Conservation (phyloP, 768 basidiomycete genomes). For the Pisolithus orientalis region DNA sequence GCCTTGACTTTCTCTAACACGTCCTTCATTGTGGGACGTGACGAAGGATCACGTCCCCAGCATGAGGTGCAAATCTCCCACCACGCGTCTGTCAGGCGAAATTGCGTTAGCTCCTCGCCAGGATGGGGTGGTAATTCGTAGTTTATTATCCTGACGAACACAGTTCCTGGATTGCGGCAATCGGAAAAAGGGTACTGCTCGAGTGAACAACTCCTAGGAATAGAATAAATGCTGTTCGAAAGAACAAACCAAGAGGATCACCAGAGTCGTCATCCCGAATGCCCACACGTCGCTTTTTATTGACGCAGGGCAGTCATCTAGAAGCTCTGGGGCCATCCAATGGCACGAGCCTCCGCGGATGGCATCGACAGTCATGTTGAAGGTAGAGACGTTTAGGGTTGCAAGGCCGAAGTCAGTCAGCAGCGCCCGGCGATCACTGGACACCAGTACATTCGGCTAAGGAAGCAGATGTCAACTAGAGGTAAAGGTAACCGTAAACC, state of each 20-base stretch:
- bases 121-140: not conserved
- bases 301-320: not conserved
- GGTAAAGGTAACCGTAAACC: not conserved
- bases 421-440: not conserved
- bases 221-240: not conserved
- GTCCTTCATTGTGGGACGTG: not conserved
- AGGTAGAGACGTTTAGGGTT: not conserved
- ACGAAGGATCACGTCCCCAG: not conserved
- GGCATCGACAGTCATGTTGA: not conserved
- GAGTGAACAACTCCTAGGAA: not conserved
- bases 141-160: not conserved
- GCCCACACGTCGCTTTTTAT: not conserved
- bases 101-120: not conserved
- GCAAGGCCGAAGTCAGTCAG: not conserved
- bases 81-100: not conserved
- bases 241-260: not conserved
- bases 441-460: not conserved
- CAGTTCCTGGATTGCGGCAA: too few species aligned
- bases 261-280: not conserved
- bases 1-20: conserved; percentile 1
- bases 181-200: not conserved
- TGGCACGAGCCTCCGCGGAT: not conserved
- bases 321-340: not conserved
- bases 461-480: not conserved
- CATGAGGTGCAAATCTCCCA: not conserved